Base-by-base conservation (phyloP, 805 yeast genomes). In the Starmerella roubikii region DNA sequence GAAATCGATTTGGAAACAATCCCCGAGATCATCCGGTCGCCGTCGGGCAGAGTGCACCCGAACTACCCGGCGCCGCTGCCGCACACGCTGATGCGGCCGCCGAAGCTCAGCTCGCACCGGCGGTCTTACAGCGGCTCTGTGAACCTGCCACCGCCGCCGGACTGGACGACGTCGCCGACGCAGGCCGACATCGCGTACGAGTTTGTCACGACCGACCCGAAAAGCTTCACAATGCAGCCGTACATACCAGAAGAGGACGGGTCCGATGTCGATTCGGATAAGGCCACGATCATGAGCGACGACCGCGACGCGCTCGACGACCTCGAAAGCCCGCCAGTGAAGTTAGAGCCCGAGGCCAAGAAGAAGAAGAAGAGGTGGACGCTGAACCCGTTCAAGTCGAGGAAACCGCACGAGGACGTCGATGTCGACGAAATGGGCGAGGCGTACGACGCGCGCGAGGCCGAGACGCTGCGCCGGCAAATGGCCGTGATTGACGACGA, bases 1-100 rank as follows among this genome's bases (percentile, higher is more conserved):
- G 16, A 7, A 10, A 20, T 19, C 19, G 33, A 30, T 20, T 22
- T 26, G 24, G 39, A 31, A 11, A 20, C 30, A 17, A 16, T 35
- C 25, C 24, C 32, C 21, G 15, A 27, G 17, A n/a, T 16, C 11
- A 12, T 19, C 32, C 32, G 36, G 15, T 10, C 12, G 20, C 28
- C 22, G 9, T 9, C 5, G 6, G 32, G 21, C 28, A 4, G 17
- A 9, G 9, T 15, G 17, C 20, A 15, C 27, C 21, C 40, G 2
- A 47, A 41, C 37, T 59, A 59, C 31, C 63, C 64, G 3, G 59
- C 63, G 3, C 64, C 62, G 3, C 48, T 59, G 9, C 64, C 64
- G 10, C 38, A 45, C n/a, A 48, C 47, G 41, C 49, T 59, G 13
- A 44, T 48, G 22, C 50, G 56, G 4, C 64, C 64, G 10, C 64